Evolutionary conservation across 2,329 filamentous ascomycete genomes (phyloP).

Genomic region (Madurella mycetomatis): DNA sequence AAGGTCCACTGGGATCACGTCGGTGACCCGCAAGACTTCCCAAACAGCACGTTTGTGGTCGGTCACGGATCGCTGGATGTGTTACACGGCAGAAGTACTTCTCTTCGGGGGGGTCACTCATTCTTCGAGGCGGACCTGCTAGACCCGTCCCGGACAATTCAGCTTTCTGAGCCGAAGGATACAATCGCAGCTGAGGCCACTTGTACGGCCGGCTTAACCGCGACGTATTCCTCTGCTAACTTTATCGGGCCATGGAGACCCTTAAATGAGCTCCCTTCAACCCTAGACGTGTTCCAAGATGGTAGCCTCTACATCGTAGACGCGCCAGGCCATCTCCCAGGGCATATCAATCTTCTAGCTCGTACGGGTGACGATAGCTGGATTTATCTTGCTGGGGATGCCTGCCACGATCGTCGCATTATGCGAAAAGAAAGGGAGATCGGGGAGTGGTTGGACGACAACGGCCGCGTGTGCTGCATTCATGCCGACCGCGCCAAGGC

Average conservation of each 20-base stretch:
- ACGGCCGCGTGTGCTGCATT: conserved; percentile 42
- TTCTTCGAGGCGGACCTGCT: conserved; percentile 42
- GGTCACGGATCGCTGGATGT: conserved; percentile 39
- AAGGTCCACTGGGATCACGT: conserved; percentile 46
- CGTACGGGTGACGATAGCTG: conserved; percentile 32
- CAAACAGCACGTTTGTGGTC: conserved; percentile 41
- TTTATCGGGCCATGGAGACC: conserved; percentile 14
- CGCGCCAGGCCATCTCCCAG: conserved; percentile 44
- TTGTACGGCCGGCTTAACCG: background rate
- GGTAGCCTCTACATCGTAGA: conserved; percentile 42
- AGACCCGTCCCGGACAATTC: conserved; percentile 28
- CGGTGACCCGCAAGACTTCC: conserved; percentile 45
- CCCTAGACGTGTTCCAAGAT: conserved; percentile 40
- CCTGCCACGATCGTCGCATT: conserved; percentile 46
- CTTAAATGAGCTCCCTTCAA: conserved; percentile 12
- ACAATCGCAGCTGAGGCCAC: background rate
- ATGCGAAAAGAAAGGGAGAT: conserved; percentile 45
- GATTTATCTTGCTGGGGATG: conserved; percentile 46
- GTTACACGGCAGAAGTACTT: conserved; percentile 23
- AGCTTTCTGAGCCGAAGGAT: conserved; percentile 12
- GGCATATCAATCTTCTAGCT: conserved; percentile 45
- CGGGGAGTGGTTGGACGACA: conserved; percentile 42
- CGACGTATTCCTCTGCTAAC: background rate
- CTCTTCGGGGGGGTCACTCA: conserved; percentile 31
- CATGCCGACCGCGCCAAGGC: conserved; percentile 43